Evolutionary conservation across 768 basidiomycete species (phyloP).

Genomic region (Coprinopsis marcescibilis): DNA sequence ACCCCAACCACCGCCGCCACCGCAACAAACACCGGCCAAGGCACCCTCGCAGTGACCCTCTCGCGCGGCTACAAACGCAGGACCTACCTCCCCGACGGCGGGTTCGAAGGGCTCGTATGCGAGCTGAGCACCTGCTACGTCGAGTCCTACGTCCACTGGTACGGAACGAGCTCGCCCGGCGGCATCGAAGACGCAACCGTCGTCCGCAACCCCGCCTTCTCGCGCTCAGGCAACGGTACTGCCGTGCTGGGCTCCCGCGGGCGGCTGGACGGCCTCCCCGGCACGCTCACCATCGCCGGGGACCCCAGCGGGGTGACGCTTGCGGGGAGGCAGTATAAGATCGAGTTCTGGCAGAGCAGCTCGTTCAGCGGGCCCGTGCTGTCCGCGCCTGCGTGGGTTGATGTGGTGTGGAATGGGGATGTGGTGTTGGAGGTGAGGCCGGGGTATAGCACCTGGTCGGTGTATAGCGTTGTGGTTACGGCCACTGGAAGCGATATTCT

Average conservation of each 20-base stretch:
- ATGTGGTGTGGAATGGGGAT: conserved; percentile 39
- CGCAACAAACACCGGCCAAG: conserved; percentile 42
- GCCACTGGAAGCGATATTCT: conserved; percentile 32
- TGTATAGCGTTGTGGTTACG: conserved; percentile 28
- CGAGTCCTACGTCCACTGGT: conserved; percentile 31
- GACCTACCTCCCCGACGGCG: conserved; percentile 33
- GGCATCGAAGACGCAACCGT: conserved; percentile 38
- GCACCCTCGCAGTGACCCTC: conserved; percentile 37
- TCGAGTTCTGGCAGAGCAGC: conserved; percentile 38
- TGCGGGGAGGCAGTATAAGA: conserved; percentile 30
- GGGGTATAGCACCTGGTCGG: conserved; percentile 33
- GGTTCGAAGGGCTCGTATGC: conserved; percentile 36
- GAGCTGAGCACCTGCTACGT: conserved; percentile 39
- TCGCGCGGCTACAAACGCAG: conserved; percentile 42
- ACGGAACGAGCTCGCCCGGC: conserved; percentile 29
- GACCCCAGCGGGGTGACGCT: conserved; percentile 30
- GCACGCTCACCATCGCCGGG: conserved; percentile 29
- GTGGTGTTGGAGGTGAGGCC: conserved; percentile 26
- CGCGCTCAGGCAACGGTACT: conserved; percentile 34
- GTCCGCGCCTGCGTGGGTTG: conserved; percentile 30
- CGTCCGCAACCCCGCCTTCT: conserved; percentile 36
- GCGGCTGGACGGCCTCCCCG: conserved; percentile 29
- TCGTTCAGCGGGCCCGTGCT: conserved; percentile 28
- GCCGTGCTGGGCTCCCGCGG: conserved; percentile 41
- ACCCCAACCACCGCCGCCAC: conserved; percentile 36